Evolutionary conservation across 345 rosid genomes (phyloP), one percentile per base, ranked within the genome.

Genomic region (Camelina hispida): DNA sequence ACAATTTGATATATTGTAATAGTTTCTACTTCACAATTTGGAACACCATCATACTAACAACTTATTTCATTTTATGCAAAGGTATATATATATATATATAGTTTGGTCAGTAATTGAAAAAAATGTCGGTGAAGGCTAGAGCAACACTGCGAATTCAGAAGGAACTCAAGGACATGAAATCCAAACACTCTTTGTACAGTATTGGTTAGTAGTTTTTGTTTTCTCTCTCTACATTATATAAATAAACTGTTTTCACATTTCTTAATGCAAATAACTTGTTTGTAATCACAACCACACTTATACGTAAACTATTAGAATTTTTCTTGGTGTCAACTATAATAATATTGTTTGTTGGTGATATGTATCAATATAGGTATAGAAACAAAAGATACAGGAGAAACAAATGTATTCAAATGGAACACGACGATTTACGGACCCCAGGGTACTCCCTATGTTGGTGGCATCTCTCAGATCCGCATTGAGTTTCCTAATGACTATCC

Each of bases 381-480:
- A 2, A 0, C 25, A 3, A 20, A 20, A 20, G 22, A 1, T 20
- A 20, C 22, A 20, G 22, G 1, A 20, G 22, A 20, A 20, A 20
- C 22, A 2, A 2, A 23, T 2, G 25, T 2, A 23, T 53, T 23
- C 15, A 32, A 64, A 55, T 73, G 77, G 48, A 32, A 20, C 1
- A 56, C 77, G n/a, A 64, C 34, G 22, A 64, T 73, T 42, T 10
- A 40, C 0, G 71, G 77, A 28, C 77, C 71, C 2, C 1, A 14
- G 0, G 71, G 13, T 6, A 64, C 77, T 42, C 65, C 77, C 2
- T 73, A 73, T 2, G n/a, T 6, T 1, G 58, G 78, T 51, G 78
- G 78, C 35, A 7, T 73, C 1, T 73, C 65, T 17, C 1, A 2
- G 1, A 32, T 73, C 3, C 28, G 22, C 48, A 73, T 73, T 32